Evolutionary conservation across 805 yeast genomes (phyloP).

Genomic region (Pichia sporocuriosa): DNA sequence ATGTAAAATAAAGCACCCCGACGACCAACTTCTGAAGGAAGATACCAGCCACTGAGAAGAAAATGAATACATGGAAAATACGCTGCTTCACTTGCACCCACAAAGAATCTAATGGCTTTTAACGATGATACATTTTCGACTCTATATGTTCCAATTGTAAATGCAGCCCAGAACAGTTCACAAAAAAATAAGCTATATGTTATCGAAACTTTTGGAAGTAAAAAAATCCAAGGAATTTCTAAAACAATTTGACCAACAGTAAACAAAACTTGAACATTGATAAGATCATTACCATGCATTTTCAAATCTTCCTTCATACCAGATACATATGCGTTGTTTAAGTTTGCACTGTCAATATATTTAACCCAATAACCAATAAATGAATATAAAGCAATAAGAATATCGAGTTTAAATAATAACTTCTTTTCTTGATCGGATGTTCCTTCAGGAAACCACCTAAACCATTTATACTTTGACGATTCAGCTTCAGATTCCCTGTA

Average conservation of each 20-base stretch:
- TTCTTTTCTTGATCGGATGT: conserved; percentile 43
- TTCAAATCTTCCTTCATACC: conserved; percentile 53
- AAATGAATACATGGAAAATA: conserved; percentile 58
- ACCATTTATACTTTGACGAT: conserved; percentile 38
- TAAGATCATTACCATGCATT: conserved; percentile 57
- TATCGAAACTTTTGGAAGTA: conserved; percentile 50
- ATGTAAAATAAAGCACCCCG: conserved; percentile 58
- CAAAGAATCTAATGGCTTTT: conserved; percentile 56
- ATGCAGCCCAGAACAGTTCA: conserved; percentile 63
- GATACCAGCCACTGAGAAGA: conserved; percentile 51
- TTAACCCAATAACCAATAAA: conserved; percentile 64
- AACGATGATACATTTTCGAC: conserved; percentile 45
- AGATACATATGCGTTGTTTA: conserved; percentile 60
- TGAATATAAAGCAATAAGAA: conserved; percentile 47
- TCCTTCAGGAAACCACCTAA: conserved; percentile 44
- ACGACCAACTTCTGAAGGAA: conserved; percentile 49
- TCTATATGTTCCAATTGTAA: conserved; percentile 51
- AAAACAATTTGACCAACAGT: conserved; percentile 53
- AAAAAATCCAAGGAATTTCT: conserved; percentile 56
- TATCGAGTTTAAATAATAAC: conserved; percentile 47
- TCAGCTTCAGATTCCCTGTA: conserved; percentile 38
- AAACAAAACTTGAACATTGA: conserved; percentile 52
- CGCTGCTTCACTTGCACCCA: conserved; percentile 68
- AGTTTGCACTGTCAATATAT: conserved; percentile 53
- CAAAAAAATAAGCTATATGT: conserved; percentile 45